Conservation (phyloP, 345 rosid species). For the Moricandia moricandioides region DNA sequence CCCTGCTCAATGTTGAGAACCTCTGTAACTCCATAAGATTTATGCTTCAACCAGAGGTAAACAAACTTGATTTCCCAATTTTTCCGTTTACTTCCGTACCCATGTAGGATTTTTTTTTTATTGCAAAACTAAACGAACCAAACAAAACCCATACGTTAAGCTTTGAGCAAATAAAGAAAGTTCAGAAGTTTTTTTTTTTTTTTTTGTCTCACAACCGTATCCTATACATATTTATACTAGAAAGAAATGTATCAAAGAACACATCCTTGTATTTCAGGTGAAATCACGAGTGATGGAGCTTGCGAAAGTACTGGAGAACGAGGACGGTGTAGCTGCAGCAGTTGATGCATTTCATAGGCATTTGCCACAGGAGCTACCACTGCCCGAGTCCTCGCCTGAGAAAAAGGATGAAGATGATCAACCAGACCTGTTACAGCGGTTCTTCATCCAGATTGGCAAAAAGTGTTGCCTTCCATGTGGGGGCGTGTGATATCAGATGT, state of each 20-base stretch:
- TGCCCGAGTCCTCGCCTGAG: constrained; percentile 41
- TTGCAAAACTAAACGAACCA: not conserved
- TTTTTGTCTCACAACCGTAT: not conserved
- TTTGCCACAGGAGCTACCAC: constrained; percentile 69
- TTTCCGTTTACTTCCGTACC: not conserved
- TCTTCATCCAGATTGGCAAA: constrained; percentile 62
- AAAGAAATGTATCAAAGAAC: constrained; percentile 1
- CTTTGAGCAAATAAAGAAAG: not conserved
- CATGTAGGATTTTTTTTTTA: not conserved
- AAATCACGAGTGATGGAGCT: constrained; percentile 66
- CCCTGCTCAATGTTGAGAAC: constrained; percentile 68
- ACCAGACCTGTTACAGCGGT: constrained; percentile 58
- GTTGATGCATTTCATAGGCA: constrained; percentile 90
- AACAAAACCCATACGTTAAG: not conserved
- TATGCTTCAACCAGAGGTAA: constrained; percentile 96
- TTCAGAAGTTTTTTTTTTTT: not conserved
- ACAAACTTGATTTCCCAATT: not conserved
- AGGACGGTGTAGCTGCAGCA: constrained; percentile 91
- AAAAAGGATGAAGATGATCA: constrained; percentile 41
- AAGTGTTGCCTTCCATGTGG: constrained; percentile 65
- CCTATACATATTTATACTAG: not conserved
- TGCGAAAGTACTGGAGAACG: constrained; percentile 76
- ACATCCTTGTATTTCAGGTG: constrained; percentile 47
- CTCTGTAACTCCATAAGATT: constrained; percentile 74
- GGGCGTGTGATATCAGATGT: constrained; percentile 25